Evolutionary conservation across 768 basidiomycete genomes (phyloP).

Genomic region (Favolaschia claudopus): DNA sequence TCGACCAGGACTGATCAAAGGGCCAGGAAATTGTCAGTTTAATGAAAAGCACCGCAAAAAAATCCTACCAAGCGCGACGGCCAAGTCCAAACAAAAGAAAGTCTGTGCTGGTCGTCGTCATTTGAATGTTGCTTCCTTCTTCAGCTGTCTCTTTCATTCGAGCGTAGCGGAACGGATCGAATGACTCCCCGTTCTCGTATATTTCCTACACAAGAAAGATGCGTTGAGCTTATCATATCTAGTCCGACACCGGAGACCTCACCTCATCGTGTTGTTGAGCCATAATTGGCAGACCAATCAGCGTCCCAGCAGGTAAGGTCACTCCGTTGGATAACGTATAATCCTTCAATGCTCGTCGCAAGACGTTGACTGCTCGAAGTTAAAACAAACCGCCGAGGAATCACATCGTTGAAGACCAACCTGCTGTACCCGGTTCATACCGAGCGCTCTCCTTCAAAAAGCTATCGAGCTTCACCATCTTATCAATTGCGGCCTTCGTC

Average conservation of each 20-base stretch:
- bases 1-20: slow-evolving; percentile 42
- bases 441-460: slow-evolving; percentile 44
- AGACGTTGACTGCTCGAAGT: slow-evolving; percentile 28
- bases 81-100: slow-evolving; percentile 47
- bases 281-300: slow-evolving; percentile 36
- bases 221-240: no score
- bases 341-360: slow-evolving; percentile 43
- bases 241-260: background rate
- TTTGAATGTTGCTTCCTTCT: slow-evolving; percentile 33
- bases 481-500: slow-evolving; percentile 34
- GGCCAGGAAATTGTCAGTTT: background rate
- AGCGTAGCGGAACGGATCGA: slow-evolving; percentile 52
- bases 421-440: slow-evolving; percentile 20
- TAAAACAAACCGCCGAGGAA: background rate
- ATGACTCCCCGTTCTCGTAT: slow-evolving; percentile 43
- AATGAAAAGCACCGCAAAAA: background rate
- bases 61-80: slow-evolving; percentile 37
- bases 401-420: background rate
- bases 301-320: slow-evolving; percentile 45
- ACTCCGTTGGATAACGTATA: slow-evolving; percentile 55
- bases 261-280: slow-evolving; percentile 40
- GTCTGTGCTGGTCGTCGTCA: slow-evolving; percentile 37
- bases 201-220: slow-evolving; percentile 28
- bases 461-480: slow-evolving; percentile 42
- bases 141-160: slow-evolving; percentile 32